Evolutionary conservation across 2,329 filamentous ascomycete species (phyloP).

Genomic region (Pseudocercospora fuligena): DNA sequence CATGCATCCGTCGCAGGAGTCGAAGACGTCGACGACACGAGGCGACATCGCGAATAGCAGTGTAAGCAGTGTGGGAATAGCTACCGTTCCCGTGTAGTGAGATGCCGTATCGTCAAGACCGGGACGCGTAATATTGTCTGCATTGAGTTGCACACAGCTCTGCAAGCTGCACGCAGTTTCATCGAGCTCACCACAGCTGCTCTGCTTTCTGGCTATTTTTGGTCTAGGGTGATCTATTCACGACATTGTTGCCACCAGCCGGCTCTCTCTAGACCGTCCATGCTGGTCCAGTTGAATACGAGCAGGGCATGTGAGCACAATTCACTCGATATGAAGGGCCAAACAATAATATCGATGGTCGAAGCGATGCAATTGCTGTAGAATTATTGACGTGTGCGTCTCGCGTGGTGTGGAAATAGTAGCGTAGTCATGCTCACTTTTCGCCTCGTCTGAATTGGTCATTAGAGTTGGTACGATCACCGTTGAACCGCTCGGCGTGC

Average conservation of each 20-base stretch:
- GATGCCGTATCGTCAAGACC: not conserved
- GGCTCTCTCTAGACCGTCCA: constrained; percentile 14
- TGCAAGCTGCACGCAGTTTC: constrained; percentile 3
- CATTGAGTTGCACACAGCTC: constrained; percentile 2
- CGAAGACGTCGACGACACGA: not conserved
- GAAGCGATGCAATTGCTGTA: not conserved
- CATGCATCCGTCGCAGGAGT: constrained; percentile 1
- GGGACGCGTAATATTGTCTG: constrained; percentile 9
- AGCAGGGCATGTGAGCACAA: constrained; percentile 2
- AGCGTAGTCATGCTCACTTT: not conserved
- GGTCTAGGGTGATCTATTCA: constrained; percentile 11
- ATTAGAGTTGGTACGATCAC: constrained; percentile 10
- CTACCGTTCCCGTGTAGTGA: not conserved
- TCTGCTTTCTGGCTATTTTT: constrained; percentile 2
- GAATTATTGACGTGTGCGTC: not conserved
- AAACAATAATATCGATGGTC: not conserved
- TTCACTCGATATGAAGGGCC: not conserved
- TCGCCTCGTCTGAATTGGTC: not conserved
- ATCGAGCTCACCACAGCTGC: not conserved
- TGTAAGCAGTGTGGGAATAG: not conserved
- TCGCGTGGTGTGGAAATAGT: too few relatives aligned
- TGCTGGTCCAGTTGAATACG: constrained; percentile 22
- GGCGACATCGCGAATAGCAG: not conserved
- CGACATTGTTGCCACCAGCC: constrained; percentile 16
- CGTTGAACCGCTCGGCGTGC: constrained; percentile 7